Evolutionary conservation across 164 flowering plant species (phyloP).

Genomic region (Berberis vulgaris): DNA sequence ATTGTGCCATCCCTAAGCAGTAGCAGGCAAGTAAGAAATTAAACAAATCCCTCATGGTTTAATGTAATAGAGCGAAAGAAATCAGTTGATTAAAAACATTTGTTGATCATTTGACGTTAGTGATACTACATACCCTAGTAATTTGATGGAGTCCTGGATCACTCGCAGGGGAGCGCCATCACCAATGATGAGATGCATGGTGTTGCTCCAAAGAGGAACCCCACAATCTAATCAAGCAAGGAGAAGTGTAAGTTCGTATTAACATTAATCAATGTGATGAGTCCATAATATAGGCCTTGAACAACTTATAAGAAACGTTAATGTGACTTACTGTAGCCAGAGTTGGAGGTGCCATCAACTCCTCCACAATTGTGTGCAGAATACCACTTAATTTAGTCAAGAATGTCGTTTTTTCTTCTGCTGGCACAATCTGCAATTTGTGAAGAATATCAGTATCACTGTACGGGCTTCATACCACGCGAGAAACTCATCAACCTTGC

Average conservation of each 20-base stretch:
- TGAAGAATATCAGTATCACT: not conserved
- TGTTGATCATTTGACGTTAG: too few relatives aligned
- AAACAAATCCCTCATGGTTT: too few relatives aligned
- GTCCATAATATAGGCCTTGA: too few relatives aligned
- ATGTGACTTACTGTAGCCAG: conserved; percentile 56
- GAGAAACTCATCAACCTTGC: conserved; percentile 18
- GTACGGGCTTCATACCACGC: not conserved
- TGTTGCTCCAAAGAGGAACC: conserved; percentile 63
- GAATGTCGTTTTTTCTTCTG: conserved; percentile 8
- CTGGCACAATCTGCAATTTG: conserved; percentile 12
- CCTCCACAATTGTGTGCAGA: conserved; percentile 46
- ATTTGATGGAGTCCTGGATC: conserved; percentile 56
- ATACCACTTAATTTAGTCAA: conserved; percentile 26
- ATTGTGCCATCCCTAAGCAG: conserved; percentile 65
- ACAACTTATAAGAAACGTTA: too few relatives aligned
- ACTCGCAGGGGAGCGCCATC: conserved; percentile 69
- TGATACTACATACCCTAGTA: conserved; percentile 59
- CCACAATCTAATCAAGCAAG: conserved; percentile 41
- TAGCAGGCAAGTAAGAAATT: too few relatives aligned
- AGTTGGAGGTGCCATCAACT: conserved; percentile 81
- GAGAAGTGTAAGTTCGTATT: not conserved
- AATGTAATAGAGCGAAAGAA: too few relatives aligned
- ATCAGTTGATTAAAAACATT: too few relatives aligned
- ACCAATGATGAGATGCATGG: conserved; percentile 68
- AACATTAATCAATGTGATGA: too few relatives aligned